Evolutionary conservation across 2,329 filamentous ascomycete species (phyloP).

Genomic region (Didymella exigua): DNA sequence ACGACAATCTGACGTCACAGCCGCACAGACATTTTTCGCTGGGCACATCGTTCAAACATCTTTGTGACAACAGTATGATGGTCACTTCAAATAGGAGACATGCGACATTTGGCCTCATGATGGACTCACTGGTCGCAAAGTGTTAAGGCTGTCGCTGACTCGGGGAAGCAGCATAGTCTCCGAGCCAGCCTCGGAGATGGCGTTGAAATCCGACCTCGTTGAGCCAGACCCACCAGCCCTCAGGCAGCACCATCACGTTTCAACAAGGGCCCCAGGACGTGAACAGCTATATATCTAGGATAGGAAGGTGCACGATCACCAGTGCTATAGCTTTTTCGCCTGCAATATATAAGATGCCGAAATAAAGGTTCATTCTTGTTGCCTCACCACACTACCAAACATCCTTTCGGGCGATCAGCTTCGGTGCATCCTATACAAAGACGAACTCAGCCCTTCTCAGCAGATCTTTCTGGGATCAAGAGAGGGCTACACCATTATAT

Average conservation of each 20-base stretch:
- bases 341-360: neutral
- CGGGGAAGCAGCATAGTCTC: constrained; percentile 6
- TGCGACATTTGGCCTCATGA: too few relatives aligned
- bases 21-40: neutral
- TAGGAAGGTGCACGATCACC: neutral
- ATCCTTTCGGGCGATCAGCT: neutral
- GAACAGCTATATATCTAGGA: neutral
- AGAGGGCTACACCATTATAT: neutral
- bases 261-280: neutral
- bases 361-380: neutral
- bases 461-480: neutral
- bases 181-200: neutral
- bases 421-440: neutral
- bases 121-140: neutral
- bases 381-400: neutral
- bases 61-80: neutral
- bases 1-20: constrained; percentile 15
- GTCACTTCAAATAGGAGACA: neutral
- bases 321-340: too few relatives aligned
- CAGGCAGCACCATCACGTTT: constrained; percentile 6
- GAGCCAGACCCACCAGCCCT: neutral
- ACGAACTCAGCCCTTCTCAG: neutral
- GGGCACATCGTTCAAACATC: neutral
- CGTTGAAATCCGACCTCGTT: neutral
- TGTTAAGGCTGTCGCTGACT: neutral